Evolutionary conservation across 805 yeast species (phyloP), one percentile per base, ranked within the genome.

Genomic region (Yarrowia sp.): DNA sequence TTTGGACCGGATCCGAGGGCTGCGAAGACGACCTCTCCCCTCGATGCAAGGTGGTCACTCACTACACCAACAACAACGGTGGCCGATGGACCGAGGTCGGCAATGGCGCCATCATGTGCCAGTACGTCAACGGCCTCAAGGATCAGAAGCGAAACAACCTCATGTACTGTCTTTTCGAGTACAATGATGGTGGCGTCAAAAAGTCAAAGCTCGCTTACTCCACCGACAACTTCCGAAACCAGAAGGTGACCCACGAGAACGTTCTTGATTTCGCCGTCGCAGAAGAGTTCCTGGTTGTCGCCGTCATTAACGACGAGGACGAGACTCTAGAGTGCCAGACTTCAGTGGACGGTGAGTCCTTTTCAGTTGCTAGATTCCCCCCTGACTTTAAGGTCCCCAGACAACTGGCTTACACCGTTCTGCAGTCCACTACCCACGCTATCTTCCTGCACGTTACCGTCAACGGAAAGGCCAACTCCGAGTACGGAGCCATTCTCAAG

Each of bases 381-480:
- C 82, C 83, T 38, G 77, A 81, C 68, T 78, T 89, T 69, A 76
- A 81, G 7, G 84, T 87, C 24, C 83, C 83, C 46, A 79, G 80
- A 36, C 87, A 86, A 68, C 84, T 83, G 66, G 89, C 91, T 0
- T 92, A 90, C 75, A 92, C 97, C 0, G 82, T 93, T 24, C 78
- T 95, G 44, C 91, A 90, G 41, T 84, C 93, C 0, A 81, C 82
- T 28, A 81, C 91, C 0, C 83, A 86, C 33, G 84, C 96, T 1
- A 79, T 95, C 4, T 88, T 92, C 75, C 72, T 95, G 76, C 98
- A 91, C 73, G 88, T 92, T 8, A 89, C 97, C 3, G 87, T 92
- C 0, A 79, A 80, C 69, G 72, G 77, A 19, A 80, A 77, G 12
- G 49, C 70, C 0, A 84, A 81, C 16, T 71, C 76, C 10, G 95